Evolutionary conservation across 768 basidiomycete species (phyloP), one percentile per base, ranked within the genome.

Genomic region (Lentinula sp.): DNA sequence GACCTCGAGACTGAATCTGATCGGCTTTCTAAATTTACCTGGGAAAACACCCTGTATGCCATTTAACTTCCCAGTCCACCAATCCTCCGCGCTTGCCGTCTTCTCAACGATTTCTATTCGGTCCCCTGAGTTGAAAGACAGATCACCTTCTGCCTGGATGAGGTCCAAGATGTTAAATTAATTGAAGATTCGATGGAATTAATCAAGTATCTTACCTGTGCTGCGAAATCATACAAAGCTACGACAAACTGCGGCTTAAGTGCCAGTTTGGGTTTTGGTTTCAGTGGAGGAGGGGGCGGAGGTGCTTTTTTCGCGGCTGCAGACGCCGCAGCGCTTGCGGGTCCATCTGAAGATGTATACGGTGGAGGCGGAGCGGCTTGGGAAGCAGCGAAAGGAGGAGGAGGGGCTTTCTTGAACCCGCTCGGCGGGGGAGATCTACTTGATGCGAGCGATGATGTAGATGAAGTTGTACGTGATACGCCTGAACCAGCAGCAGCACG

Each of bases 51-150:
- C 95, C 70, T 92, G 85, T 63, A 72, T 71, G 6, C 94, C 94
- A 65, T 92, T 86, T 66, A 96, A 57, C 67, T 84, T 81, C 6
- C 96, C 95, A 32, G 95, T 97, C 96, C 96, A 98, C 95, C 95
- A 98, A 70, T 98, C 95, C 70, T 98, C 93, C 32, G 87, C 70
- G 67, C 86, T 95, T 6, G 82, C 83, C 16, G 88, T 87, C 73
- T 84, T 84, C 73, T 95, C 88, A 39, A 97, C 81, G 58, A 98
- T 78, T 74, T 96, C 93, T 72, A 98, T 98, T 65, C 82, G 79
- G 73, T 98, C 95, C 15, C 96, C 96, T 15, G 85, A 84, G 63
- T 79, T 85, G 77, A 98, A 98, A 0, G 88, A 89, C 60, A 98
- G 76, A 73, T 98, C 96, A 1, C 96, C 96, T 0, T 91, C 93